phyloP scores from a whole-genome alignment of 208 protist genomes.

The Trichomonas tenax region DNA sequence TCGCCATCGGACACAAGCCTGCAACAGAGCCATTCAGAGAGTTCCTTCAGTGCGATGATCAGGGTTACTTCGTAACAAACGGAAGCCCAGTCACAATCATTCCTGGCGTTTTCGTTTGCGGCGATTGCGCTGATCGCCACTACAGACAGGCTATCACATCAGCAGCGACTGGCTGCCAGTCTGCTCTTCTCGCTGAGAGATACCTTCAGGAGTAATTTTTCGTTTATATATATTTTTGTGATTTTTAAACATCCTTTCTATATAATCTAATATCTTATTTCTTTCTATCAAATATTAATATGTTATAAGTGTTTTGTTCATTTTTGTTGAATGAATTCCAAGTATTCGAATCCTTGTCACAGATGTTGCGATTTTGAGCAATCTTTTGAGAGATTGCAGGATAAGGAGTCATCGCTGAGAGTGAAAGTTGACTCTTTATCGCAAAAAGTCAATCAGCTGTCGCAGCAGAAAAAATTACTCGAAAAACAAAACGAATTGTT shows the following conservation, averaged over 20 bases:
- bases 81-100: conserved; percentile 34
- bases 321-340: background rate
- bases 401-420: background rate
- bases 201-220: conserved; percentile 37
- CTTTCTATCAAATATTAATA: too few species aligned
- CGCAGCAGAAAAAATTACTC: background rate
- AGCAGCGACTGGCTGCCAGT: conserved; percentile 59
- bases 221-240: background rate
- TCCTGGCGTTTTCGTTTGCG: conserved; percentile 56
- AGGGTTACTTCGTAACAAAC: conserved; percentile 50
- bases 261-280: too few species aligned
- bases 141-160: conserved; percentile 63
- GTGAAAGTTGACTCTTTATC: background rate
- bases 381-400: background rate
- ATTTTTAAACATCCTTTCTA: background rate
- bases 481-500: background rate
- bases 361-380: background rate
- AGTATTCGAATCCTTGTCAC: background rate
- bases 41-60: conserved; percentile 45
- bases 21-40: conserved; percentile 42
- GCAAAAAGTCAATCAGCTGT: background rate
- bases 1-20: conserved; percentile 58
- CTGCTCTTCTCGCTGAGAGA: conserved; percentile 54
- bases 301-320: background rate
- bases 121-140: conserved; percentile 54